These are phyloP conservation scores for Ilex paraguariensis DNA, from an alignment of 305 asterid species.

Conservation along the genomic window DNA sequence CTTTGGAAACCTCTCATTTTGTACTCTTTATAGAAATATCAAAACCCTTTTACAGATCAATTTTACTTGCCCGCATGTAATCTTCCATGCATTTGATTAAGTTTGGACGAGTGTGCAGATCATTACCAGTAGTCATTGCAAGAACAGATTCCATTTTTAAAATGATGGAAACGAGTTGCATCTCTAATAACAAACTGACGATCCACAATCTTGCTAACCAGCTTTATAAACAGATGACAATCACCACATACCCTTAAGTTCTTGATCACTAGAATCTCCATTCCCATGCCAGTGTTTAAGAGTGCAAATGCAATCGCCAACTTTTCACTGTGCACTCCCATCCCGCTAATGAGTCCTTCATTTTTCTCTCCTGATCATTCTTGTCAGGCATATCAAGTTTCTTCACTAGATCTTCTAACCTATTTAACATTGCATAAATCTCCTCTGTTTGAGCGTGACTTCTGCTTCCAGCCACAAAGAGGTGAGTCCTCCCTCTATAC, in stretches of 20 bases:
- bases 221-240: constrained; percentile 72
- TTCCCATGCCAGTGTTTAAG: constrained; percentile 28
- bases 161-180: constrained; percentile 89
- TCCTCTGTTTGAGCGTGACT: constrained; percentile 51
- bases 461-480: constrained; percentile 72
- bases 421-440: constrained; percentile 45
- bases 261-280: constrained; percentile 61
- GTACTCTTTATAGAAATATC: no score
- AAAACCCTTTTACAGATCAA: no score
- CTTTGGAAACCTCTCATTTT: no score
- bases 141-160: constrained; percentile 66
- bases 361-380: constrained; percentile 7
- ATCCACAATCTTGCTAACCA: constrained; percentile 44
- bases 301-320: constrained; percentile 84
- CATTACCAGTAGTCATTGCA: constrained; percentile 86
- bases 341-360: constrained; percentile 16
- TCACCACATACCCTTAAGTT: constrained; percentile 81
- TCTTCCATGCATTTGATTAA: no score
- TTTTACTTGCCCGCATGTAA: no score
- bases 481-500: constrained; percentile 46
- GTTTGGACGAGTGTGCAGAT: background rate
- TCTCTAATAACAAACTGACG: constrained; percentile 67
- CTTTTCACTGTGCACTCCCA: constrained; percentile 67
- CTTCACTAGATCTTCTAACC: constrained; percentile 37
- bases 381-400: constrained; percentile 9